Evolutionary conservation across 1,284 basidiomycete species (phyloP).

Genomic region (Cystobasidium pallidum): DNA sequence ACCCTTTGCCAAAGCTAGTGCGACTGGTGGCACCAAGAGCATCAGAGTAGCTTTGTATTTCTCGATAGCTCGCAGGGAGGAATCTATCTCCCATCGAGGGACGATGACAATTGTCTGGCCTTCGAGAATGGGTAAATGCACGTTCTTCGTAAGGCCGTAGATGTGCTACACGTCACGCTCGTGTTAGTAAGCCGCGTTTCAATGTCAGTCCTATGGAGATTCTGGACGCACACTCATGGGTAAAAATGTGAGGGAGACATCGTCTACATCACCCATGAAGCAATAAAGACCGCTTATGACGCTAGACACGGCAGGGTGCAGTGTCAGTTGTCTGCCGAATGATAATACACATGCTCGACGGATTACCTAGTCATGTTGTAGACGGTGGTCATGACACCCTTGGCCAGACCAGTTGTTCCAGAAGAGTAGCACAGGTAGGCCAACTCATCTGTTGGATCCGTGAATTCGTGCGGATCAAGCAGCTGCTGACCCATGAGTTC

Average conservation of each 20-base stretch:
- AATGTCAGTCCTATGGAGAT: not conserved
- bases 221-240: constrained; percentile 47
- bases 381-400: constrained; percentile 51
- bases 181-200: not conserved
- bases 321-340: not conserved
- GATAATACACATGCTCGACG: not conserved
- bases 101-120: constrained; percentile 70
- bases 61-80: constrained; percentile 69
- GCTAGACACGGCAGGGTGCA: not conserved
- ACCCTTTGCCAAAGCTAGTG: constrained; percentile 67
- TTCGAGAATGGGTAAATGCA: constrained; percentile 66
- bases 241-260: constrained; percentile 49
- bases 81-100: constrained; percentile 71
- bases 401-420: constrained; percentile 51
- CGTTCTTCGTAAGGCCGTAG: constrained; percentile 58
- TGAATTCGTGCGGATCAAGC: constrained; percentile 26
- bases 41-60: constrained; percentile 67
- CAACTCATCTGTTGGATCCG: constrained; percentile 46
- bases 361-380: constrained; percentile 50
- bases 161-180: constrained; percentile 33
- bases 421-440: constrained; percentile 50
- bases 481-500: constrained; percentile 38
- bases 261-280: constrained; percentile 30
- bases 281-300: constrained; percentile 37
- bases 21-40: constrained; percentile 81